phyloP scores from a whole-genome alignment of 805 yeast genomes.

The Yarrowia deformans region DNA sequence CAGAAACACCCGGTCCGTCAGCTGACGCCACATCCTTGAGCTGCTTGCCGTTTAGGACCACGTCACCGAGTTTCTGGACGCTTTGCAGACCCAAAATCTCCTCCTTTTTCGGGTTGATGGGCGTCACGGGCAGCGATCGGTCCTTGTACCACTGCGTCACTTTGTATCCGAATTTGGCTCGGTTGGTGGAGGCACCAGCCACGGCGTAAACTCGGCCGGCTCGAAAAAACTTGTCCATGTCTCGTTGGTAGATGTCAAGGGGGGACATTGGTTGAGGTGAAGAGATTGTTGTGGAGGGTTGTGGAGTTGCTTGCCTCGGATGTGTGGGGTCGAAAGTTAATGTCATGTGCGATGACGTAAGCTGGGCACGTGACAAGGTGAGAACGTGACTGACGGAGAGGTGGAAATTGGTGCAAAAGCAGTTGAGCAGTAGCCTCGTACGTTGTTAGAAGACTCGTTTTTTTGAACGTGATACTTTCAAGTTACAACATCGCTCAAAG shows the following conservation, averaged over 20 bases:
- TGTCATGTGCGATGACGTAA: not conserved
- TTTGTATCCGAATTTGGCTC: slow-evolving; percentile 71
- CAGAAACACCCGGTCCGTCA: slow-evolving; percentile 53
- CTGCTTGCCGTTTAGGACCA: slow-evolving; percentile 40
- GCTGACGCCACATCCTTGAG: slow-evolving; percentile 41
- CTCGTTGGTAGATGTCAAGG: slow-evolving; percentile 8
- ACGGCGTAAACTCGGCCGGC: slow-evolving; percentile 64
- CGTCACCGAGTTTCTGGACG: slow-evolving; percentile 44
- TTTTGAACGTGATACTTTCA: too few relatives aligned
- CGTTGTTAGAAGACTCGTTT: too few relatives aligned
- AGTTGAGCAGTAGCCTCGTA: too few relatives aligned
- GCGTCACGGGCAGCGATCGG: slow-evolving; percentile 65
- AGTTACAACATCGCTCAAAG: too few relatives aligned
- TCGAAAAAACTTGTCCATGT: slow-evolving; percentile 58
- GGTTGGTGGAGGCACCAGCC: slow-evolving; percentile 73
- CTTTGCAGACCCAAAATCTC: slow-evolving; percentile 58
- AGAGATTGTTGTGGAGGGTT: not conserved
- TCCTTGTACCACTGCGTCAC: slow-evolving; percentile 71
- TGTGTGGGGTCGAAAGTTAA: not conserved
- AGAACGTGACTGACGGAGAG: too few relatives aligned
- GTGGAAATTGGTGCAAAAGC: too few relatives aligned
- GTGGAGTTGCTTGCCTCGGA: not conserved
- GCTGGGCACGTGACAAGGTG: too few relatives aligned
- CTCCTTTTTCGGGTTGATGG: slow-evolving; percentile 66
- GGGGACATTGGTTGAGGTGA: slow-evolving; percentile 2